Evolutionary conservation across 768 basidiomycete genomes (phyloP).

Genomic region (Tricholoma hemisulphureum): DNA sequence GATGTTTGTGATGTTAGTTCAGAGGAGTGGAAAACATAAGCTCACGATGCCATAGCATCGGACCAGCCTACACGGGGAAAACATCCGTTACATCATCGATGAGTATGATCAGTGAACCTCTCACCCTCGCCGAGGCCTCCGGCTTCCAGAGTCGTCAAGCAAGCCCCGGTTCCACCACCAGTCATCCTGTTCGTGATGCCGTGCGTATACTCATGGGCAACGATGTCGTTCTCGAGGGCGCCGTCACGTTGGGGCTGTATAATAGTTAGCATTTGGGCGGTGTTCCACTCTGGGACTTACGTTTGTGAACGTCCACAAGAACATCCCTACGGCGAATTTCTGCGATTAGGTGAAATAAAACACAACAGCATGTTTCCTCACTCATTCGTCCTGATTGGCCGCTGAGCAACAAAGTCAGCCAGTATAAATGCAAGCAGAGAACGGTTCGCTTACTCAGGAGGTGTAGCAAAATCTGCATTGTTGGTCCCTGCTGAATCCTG

Average conservation of each 20-base stretch:
- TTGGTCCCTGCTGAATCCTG: conserved; percentile 44
- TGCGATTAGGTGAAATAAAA: not conserved
- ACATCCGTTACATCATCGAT: too few relatives aligned
- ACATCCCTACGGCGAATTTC: conserved; percentile 28
- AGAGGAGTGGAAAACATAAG: not conserved
- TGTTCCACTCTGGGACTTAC: conserved; percentile 10
- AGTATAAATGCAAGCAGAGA: not conserved
- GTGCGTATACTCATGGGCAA: conserved; percentile 41
- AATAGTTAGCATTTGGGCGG: not conserved
- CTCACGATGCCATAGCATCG: conserved; percentile 40
- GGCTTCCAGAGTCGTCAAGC: conserved; percentile 52
- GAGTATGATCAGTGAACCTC: not conserved
- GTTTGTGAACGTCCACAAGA: conserved; percentile 31
- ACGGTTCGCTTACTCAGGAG: conserved; percentile 32
- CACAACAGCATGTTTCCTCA: conserved; percentile 9
- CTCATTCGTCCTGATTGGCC: conserved; percentile 39
- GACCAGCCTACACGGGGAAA: conserved; percentile 32
- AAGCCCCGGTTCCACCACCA: conserved; percentile 48
- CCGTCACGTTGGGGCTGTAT: conserved; percentile 51
- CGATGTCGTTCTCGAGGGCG: conserved; percentile 50
- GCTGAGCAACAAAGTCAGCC: conserved; percentile 5
- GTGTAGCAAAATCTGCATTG: conserved; percentile 41
- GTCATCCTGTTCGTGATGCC: conserved; percentile 46
- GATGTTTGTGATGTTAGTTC: not conserved
- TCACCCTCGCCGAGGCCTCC: conserved; percentile 56